Evolutionary conservation across 768 basidiomycete species (phyloP), one percentile per base, ranked within the genome.

Genomic region (Asterophora parasitica): DNA sequence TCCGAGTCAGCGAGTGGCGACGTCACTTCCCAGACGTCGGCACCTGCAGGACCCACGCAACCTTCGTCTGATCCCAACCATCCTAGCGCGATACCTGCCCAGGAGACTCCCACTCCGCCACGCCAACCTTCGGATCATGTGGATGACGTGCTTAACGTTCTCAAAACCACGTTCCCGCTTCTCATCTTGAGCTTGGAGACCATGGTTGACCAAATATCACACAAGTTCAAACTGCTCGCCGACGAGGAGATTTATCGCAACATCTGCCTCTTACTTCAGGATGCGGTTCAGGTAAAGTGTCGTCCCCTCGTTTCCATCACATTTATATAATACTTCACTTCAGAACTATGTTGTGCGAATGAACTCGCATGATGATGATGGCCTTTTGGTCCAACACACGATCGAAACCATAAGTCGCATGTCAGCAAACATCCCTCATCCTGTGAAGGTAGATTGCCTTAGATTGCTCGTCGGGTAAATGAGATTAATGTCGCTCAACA

Each of bases 241-340:
- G 96, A 99, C 50, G 96, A 99, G 66, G 94, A 97, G 54, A 83
- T 93, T 6, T 97, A 97, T 67, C 81, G 96, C 13, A 81, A 91
- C 57, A 81, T 93, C 37, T 87, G 85, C 54, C 85, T 94, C 69
- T 70, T 98, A 16, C 71, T 97, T 30, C 82, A 85, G 50, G 95
- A 97, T 61, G 92, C 88, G 1, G 76, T 94, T 53, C 79, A 83
- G 71, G 93, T 93, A 61, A 50, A 73, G 16, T 42, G 7, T 10
- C 13, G 7, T 27, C 33, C 30, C 30, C 12, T 31, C 30, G 30
- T 44, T 19, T 19, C 12, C 27, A 37, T 13, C 2, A 33, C 16
- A 38, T 15, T 16, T 15, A 28, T 33, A 40, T 38, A 6, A 13
- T 15, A 17, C n/a, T 17, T 34, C 36, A n/a, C n/a, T n/a, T n/a